Evolutionary conservation across 2,329 filamentous ascomycete species (phyloP).

Genomic region (Fusarium mundagurra): DNA sequence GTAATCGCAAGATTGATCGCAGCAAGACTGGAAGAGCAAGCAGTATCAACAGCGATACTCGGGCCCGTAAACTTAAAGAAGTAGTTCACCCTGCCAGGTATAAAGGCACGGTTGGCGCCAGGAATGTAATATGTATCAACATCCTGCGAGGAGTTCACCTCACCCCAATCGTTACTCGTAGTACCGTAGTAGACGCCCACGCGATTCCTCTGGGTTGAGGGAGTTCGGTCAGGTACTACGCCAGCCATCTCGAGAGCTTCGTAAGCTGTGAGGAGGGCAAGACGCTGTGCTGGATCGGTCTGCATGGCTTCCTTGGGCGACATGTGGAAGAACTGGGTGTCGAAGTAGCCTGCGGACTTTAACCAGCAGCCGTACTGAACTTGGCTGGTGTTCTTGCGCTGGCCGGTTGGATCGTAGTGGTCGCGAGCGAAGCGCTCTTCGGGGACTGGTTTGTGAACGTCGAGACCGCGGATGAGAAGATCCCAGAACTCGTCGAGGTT

Average conservation of each 20-base stretch:
- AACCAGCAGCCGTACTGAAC: constrained; percentile 77
- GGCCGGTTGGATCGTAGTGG: constrained; percentile 74
- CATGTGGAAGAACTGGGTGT: constrained; percentile 85
- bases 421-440: constrained; percentile 71
- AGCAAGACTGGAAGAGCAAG: constrained; percentile 79
- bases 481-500: constrained; percentile 68
- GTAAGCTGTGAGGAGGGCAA: constrained; percentile 79
- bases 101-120: constrained; percentile 56
- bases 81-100: constrained; percentile 74
- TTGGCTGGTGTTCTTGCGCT: constrained; percentile 73
- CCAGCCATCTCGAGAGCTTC: constrained; percentile 83
- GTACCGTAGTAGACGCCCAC: constrained; percentile 81
- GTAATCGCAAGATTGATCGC: constrained; percentile 76
- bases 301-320: constrained; percentile 80
- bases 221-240: constrained; percentile 72
- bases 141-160: constrained; percentile 77
- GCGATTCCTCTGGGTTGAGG: constrained; percentile 67
- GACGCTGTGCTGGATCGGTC: constrained; percentile 79
- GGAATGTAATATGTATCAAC: constrained; percentile 67
- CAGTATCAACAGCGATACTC: constrained; percentile 78
- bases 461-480: constrained; percentile 71
- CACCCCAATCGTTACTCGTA: constrained; percentile 80
- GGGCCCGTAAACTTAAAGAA: constrained; percentile 81
- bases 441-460: constrained; percentile 72
- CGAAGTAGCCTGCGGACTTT: constrained; percentile 77